phyloP scores from a whole-genome alignment of 2,329 filamentous ascomycete genomes.

The Byssoonygena ceratinophila region DNA sequence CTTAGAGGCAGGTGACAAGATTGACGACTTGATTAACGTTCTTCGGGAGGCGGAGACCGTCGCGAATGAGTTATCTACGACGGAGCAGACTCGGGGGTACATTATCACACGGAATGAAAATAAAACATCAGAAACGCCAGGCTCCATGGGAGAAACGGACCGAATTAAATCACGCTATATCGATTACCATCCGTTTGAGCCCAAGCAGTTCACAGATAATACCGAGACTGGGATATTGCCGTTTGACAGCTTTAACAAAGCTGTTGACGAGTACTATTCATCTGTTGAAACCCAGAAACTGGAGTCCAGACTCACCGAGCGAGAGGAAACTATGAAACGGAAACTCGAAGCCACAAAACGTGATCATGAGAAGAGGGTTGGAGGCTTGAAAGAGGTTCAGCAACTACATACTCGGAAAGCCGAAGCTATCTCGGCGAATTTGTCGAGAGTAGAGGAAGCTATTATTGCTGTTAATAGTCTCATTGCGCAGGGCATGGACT shows the following conservation, averaged over 20 bases:
- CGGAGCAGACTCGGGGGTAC: slow-evolving; percentile 62
- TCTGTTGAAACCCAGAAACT: slow-evolving; percentile 90
- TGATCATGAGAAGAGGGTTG: slow-evolving; percentile 76
- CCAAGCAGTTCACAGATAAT: slow-evolving; percentile 64
- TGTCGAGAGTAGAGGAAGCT: slow-evolving; percentile 82
- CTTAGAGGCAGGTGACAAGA: slow-evolving; percentile 51
- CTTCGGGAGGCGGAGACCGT: slow-evolving; percentile 61
- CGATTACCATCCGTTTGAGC: slow-evolving; percentile 89
- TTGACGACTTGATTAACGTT: slow-evolving; percentile 58
- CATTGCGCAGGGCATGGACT: slow-evolving; percentile 93
- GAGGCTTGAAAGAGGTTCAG: slow-evolving; percentile 71
- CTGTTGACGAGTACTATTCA: slow-evolving; percentile 93
- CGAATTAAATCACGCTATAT: slow-evolving; percentile 49
- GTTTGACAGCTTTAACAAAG: slow-evolving; percentile 79
- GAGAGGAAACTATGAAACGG: slow-evolving; percentile 67
- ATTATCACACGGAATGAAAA: slow-evolving; percentile 62
- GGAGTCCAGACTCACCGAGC: slow-evolving; percentile 69
- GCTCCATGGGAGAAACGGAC: slow-evolving; percentile 30
- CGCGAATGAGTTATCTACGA: slow-evolving; percentile 56
- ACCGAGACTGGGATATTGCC: slow-evolving; percentile 57
- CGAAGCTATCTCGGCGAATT: slow-evolving; percentile 78
- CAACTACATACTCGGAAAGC: slow-evolving; percentile 78
- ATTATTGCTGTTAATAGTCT: slow-evolving; percentile 85
- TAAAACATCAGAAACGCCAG: slow-evolving; percentile 29
- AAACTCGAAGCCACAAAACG: slow-evolving; percentile 75